phyloP scores from a whole-genome alignment of 2,329 filamentous ascomycete species.

The Myriosclerotinia curreyana region DNA sequence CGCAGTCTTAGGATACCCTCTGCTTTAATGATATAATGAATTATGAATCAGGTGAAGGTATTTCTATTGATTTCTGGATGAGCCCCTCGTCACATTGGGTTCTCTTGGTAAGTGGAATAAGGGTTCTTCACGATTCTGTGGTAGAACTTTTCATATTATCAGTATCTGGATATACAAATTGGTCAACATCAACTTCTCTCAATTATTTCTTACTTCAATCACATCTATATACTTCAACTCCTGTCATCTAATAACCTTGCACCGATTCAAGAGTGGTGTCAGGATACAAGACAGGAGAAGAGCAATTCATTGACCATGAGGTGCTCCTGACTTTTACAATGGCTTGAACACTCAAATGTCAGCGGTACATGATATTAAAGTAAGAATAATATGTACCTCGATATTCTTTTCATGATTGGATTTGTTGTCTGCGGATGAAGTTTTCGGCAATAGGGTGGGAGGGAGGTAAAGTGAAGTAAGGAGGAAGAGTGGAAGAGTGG shows the following conservation, averaged over 20 bases:
- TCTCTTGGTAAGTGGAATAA: neutral
- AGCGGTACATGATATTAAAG: constrained; percentile 24
- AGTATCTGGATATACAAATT: neutral
- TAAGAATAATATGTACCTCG: neutral
- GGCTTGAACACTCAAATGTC: constrained; percentile 30
- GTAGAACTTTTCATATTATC: neutral
- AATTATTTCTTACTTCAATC: neutral
- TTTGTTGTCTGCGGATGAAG: neutral
- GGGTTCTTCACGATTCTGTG: neutral
- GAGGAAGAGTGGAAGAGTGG: too few relatives aligned
- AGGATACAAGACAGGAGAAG: constrained; percentile 72
- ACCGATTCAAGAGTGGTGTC: constrained; percentile 49
- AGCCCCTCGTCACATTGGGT: neutral
- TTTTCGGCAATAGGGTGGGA: neutral
- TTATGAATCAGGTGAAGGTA: neutral
- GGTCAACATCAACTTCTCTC: neutral
- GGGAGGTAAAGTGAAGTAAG: neutral
- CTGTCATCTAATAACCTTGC: constrained; percentile 69
- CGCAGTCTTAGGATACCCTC: constrained; percentile 34
- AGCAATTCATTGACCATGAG: constrained; percentile 45
- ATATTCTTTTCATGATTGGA: neutral
- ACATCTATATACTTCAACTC: constrained; percentile 44
- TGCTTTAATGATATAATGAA: constrained; percentile 2
- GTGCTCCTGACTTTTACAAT: constrained; percentile 36
- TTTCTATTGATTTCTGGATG: neutral